A percentile compares a stretch with the other conserved stretches of the same genome.
Conservation (phyloP, 2,329 filamentous ascomycete species). For the Sporothrix curviconia region DNA sequence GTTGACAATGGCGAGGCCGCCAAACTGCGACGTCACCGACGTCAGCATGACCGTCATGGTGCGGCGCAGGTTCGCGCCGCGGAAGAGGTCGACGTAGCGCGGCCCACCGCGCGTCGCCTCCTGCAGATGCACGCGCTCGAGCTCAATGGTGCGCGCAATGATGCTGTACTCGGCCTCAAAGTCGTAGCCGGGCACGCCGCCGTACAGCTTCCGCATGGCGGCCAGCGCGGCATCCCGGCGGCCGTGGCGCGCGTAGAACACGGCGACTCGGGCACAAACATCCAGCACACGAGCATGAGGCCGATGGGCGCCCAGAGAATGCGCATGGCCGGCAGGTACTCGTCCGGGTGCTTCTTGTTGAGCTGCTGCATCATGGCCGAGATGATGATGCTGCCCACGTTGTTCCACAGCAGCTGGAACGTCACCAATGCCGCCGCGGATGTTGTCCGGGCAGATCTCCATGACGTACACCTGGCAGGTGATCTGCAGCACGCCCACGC, state of each 20-base stretch:
- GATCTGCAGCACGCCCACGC: constrained; percentile 14
- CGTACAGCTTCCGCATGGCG: constrained; percentile 10
- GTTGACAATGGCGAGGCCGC: constrained; percentile 14
- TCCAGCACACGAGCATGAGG: constrained; percentile 13
- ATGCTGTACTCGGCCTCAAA: constrained; percentile 13
- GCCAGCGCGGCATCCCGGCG: constrained; percentile 10
- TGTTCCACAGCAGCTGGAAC: constrained; percentile 14
- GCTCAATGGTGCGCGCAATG: constrained; percentile 11
- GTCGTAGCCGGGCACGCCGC: constrained; percentile 9
- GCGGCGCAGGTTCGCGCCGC: constrained; percentile 9
- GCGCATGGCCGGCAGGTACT: constrained; percentile 13
- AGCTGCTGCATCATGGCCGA: constrained; percentile 15
- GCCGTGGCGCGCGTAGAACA: constrained; percentile 15
- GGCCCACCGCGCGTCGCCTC: neutral
- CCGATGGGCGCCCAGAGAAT: constrained; percentile 12
- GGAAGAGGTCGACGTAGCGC: constrained; percentile 9
- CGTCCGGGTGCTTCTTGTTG: constrained; percentile 15
- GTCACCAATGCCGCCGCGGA: constrained; percentile 16
- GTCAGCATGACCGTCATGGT: constrained; percentile 13
- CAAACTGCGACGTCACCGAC: constrained; percentile 9
- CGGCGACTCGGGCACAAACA: constrained; percentile 14
- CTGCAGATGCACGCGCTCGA: constrained; percentile 1
- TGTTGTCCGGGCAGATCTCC: constrained; percentile 16
- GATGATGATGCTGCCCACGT: constrained; percentile 11
- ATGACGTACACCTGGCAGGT: constrained; percentile 16